A percentile compares a stretch with the other conserved stretches of the same genome.
Evolutionary conservation across 495 filamentous ascomycete genomes (phyloP).

Genomic region (Aspergillus asperescens): DNA sequence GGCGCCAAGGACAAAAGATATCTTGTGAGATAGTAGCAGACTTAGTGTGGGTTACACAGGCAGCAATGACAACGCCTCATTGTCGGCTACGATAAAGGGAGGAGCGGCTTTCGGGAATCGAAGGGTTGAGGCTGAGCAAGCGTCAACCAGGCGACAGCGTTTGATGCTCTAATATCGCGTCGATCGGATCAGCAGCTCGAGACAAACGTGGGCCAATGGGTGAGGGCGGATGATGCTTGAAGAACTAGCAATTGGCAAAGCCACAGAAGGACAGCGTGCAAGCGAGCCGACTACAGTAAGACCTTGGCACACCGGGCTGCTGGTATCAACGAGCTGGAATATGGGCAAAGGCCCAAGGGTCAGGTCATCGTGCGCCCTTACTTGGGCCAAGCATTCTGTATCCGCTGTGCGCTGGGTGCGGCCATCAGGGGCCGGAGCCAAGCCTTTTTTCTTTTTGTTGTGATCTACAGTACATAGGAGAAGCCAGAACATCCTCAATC

Average conservation of each 20-base stretch:
- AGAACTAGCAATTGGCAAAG: neutral
- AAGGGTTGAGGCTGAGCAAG: conserved; percentile 1
- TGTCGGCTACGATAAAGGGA: neutral
- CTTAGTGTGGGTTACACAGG: neutral
- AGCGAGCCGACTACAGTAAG: conserved; percentile 5
- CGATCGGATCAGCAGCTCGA: conserved; percentile 9
- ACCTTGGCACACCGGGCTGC: conserved; percentile 4
- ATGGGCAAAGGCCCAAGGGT: conserved; percentile 5
- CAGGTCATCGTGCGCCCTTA: conserved; percentile 14
- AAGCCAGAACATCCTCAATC: neutral
- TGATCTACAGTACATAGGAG: conserved; percentile 15
- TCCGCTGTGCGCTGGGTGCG: conserved; percentile 11
- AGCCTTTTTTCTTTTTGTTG: conserved; percentile 7
- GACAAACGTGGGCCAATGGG: conserved; percentile 14
- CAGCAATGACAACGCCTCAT: neutral
- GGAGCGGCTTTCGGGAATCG: neutral
- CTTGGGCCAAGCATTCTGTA: conserved; percentile 25
- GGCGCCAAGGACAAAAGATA: conserved; percentile 10
- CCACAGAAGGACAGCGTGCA: neutral
- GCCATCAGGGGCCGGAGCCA: conserved; percentile 12
- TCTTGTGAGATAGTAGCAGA: neutral
- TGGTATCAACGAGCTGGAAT: neutral
- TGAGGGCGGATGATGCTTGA: neutral
- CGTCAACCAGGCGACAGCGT: neutral
- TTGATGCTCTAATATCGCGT: neutral